Conservation (phyloP, 23 red algal species). For the Gracilaria domingensis region DNA sequence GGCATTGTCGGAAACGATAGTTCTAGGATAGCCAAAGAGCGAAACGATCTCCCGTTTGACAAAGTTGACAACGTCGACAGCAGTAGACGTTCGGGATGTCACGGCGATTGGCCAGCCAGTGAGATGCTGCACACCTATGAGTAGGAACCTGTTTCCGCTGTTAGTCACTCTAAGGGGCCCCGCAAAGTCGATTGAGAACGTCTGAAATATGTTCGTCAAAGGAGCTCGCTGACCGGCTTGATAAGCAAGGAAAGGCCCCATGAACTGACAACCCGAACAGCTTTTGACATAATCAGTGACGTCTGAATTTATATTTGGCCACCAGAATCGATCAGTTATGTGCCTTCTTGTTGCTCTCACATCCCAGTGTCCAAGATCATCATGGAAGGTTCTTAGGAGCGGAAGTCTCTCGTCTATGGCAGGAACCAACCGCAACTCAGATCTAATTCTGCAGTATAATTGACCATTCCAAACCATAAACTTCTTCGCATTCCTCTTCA, state of each 20-base stretch:
- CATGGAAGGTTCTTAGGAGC: background rate
- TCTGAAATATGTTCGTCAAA: background rate
- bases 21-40: background rate
- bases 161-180: background rate
- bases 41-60: constrained; percentile 29
- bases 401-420: background rate
- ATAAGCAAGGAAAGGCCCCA: background rate
- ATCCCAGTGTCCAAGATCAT: constrained; percentile 24
- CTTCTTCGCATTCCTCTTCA: background rate
- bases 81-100: background rate
- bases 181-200: constrained; percentile 10
- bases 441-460: background rate
- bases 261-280: background rate
- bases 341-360: background rate
- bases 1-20: constrained; percentile 26
- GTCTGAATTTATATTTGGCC: background rate
- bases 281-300: constrained; percentile 2
- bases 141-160: background rate
- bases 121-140: background rate
- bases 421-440: background rate
- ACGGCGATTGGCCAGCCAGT: constrained; percentile 16
- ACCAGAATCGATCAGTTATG: constrained; percentile 23
- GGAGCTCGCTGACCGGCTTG: background rate
- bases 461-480: background rate
- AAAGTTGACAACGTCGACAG: constrained; percentile 8